Evolutionary conservation across 306 rosid genomes (phyloP).

Genomic region (Leucaena leucocephala): DNA sequence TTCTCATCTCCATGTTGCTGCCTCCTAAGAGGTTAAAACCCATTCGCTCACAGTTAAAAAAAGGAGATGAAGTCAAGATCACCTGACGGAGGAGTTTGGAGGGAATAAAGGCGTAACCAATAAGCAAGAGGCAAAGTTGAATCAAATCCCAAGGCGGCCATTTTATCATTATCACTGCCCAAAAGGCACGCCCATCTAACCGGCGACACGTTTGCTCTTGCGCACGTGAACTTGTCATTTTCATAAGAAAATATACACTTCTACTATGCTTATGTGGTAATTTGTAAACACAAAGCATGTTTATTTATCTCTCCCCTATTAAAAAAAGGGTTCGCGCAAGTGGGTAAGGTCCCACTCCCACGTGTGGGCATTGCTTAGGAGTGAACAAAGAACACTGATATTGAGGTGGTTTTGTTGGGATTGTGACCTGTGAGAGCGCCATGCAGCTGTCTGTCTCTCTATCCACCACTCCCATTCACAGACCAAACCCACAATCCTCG

Average conservation of each 20-base stretch:
- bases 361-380: constrained; percentile 49
- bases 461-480: constrained; percentile 2
- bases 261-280: background rate
- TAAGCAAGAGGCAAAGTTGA: background rate
- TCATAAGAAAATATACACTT: no score
- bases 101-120: background rate
- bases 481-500: constrained; percentile 33
- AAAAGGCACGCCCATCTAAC: constrained; percentile 62
- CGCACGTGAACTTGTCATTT: constrained; percentile 48
- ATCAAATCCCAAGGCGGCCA: background rate
- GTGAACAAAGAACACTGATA: constrained; percentile 19
- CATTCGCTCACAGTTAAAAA: background rate
- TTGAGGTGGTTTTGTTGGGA: constrained; percentile 34
- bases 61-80: background rate
- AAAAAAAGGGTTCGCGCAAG: background rate
- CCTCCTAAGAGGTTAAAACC: no score
- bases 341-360: constrained; percentile 38
- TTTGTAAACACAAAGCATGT: background rate
- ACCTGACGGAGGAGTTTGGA: background rate
- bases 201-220: constrained; percentile 59
- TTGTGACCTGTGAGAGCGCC: background rate
- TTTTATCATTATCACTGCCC: background rate
- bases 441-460: constrained; percentile 12
- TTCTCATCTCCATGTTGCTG: background rate
- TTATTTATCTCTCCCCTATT: background rate